phyloP scores from a whole-genome alignment of 2,329 filamentous ascomycete genomes.

The Verticillium nonalfalfae region DNA sequence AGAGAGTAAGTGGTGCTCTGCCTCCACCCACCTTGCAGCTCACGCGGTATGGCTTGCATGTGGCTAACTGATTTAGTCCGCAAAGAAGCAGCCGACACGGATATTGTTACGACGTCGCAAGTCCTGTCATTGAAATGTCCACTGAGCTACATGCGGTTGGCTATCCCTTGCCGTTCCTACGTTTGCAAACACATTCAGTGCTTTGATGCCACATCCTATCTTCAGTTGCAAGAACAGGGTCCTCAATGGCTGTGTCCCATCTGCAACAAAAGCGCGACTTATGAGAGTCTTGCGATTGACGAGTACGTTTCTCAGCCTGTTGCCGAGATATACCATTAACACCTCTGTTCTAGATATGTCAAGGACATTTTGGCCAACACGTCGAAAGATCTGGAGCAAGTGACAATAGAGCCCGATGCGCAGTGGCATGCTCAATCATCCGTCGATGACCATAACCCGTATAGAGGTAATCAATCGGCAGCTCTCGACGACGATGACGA shows the following conservation, averaged over 20 bases:
- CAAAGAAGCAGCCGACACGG: slow-evolving; percentile 74
- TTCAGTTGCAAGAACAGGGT: slow-evolving; percentile 91
- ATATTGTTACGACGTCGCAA: slow-evolving; percentile 83
- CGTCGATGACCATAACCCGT: slow-evolving; percentile 19
- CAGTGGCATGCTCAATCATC: slow-evolving; percentile 53
- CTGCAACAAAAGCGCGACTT: slow-evolving; percentile 78
- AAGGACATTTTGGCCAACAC: slow-evolving; percentile 78
- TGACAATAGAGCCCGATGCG: slow-evolving; percentile 84
- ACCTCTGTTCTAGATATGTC: slow-evolving; percentile 59
- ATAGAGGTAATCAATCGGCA: neutral
- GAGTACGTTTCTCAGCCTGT: slow-evolving; percentile 49
- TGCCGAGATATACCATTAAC: neutral
- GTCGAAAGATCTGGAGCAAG: slow-evolving; percentile 65
- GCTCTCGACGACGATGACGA: slow-evolving; percentile 40
- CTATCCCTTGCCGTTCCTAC: slow-evolving; percentile 70
- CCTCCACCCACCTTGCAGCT: neutral
- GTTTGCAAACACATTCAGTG: slow-evolving; percentile 87
- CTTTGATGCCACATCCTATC: slow-evolving; percentile 87
- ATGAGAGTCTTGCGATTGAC: slow-evolving; percentile 78
- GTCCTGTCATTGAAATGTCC: slow-evolving; percentile 91
- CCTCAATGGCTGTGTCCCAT: slow-evolving; percentile 96
- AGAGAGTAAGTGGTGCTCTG: slow-evolving; percentile 57
- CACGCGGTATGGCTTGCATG: neutral
- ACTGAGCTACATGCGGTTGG: slow-evolving; percentile 76
- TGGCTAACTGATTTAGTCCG: slow-evolving; percentile 49